Evolutionary conservation across 257 asterid genomes (phyloP).

Genomic region (Solanum bukasovii): DNA sequence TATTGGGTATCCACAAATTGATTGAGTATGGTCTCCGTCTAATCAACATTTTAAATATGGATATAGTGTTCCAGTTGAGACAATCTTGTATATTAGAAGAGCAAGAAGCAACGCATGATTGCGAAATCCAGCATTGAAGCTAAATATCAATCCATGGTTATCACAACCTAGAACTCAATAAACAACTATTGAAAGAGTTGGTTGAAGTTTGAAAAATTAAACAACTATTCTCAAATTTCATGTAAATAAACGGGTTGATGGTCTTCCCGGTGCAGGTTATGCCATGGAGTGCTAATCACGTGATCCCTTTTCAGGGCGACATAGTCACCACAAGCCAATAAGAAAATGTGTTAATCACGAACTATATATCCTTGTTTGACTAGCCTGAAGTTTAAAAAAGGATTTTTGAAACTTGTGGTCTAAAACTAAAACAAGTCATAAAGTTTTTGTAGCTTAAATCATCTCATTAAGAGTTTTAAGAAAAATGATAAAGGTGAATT

Average conservation of each 20-base stretch:
- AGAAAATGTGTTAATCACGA: not conserved
- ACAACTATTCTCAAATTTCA: not conserved
- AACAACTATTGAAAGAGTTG: not conserved
- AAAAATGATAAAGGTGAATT: not conserved
- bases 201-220: not conserved
- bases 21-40: not conserved
- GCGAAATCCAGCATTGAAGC: not conserved
- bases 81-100: not conserved
- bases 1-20: not conserved
- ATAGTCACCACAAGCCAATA: not conserved
- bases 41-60: not conserved
- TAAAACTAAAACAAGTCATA: not conserved
- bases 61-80: not conserved
- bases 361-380: not conserved
- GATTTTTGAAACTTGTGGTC: not conserved
- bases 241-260: not conserved
- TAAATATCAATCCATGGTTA: not conserved
- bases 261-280: not conserved
- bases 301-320: not conserved
- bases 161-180: not conserved
- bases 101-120: not conserved
- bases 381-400: not conserved
- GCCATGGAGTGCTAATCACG: not conserved
- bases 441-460: not conserved
- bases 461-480: not conserved